A percentile compares a stretch with the other conserved stretches of the same genome.
phyloP scores from a whole-genome alignment of 225 moss, liverwort and hornwort genomes.

The Antitrichia curtipendula region DNA sequence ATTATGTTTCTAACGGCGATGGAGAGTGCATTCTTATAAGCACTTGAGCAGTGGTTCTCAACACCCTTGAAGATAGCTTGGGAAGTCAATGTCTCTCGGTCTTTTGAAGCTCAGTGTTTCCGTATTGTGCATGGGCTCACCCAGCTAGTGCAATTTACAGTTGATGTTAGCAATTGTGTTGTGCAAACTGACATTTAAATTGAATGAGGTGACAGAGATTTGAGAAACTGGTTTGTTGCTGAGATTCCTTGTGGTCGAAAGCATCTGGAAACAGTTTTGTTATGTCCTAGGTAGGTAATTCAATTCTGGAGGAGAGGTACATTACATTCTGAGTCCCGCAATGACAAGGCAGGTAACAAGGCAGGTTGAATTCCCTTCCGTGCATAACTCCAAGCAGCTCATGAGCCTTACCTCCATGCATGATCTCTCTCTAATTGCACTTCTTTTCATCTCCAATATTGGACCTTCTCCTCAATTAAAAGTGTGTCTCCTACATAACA shows the following conservation, averaged over 20 bases:
- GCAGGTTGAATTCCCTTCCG: not conserved
- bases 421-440: not conserved
- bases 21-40: no score
- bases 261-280: not conserved
- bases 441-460: not conserved
- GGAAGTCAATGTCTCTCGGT: no score
- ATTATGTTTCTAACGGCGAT: no score
- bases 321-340: not conserved
- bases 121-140: no score
- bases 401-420: not conserved
- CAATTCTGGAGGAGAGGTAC: not conserved
- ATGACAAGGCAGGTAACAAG: not conserved
- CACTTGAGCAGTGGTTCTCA: no score
- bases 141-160: not conserved
- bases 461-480: not conserved
- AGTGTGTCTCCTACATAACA: no score
- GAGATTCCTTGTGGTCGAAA: not conserved
- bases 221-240: not conserved
- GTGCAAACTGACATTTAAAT: not conserved
- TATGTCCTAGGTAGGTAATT: not conserved
- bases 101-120: no score
- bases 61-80: no score
- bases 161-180: not conserved
- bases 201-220: not conserved
- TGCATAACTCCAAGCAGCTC: not conserved